Conservation (phyloP, 1,284 basidiomycete species). For the Anthracocystis setariae region DNA sequence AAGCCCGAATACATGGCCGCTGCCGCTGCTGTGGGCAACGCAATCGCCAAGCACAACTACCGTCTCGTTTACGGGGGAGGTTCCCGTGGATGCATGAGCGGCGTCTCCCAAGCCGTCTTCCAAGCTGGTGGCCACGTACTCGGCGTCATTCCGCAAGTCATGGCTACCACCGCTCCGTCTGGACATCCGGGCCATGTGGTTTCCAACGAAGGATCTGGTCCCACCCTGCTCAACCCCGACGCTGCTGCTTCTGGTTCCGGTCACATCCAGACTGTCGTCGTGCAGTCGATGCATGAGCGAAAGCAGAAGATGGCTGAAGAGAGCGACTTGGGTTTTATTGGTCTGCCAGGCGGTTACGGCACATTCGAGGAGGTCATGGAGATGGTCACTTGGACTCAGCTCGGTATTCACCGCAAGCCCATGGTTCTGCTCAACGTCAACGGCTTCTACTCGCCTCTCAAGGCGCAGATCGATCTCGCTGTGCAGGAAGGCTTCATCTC, state of each 20-base stretch:
- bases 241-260: slow-evolving; percentile 12
- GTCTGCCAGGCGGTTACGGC: slow-evolving; percentile 88
- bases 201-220: slow-evolving; percentile 56
- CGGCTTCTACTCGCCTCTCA: slow-evolving; percentile 82
- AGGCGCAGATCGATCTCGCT: slow-evolving; percentile 76
- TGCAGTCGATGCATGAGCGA: slow-evolving; percentile 89
- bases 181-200: slow-evolving; percentile 54
- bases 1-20: slow-evolving; percentile 56
- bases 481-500: slow-evolving; percentile 76
- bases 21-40: slow-evolving; percentile 76
- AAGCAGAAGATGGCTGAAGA: slow-evolving; percentile 87
- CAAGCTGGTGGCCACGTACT: slow-evolving; percentile 78
- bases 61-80: slow-evolving; percentile 89
- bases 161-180: slow-evolving; percentile 69
- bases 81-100: slow-evolving; percentile 84
- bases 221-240: slow-evolving; percentile 61
- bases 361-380: slow-evolving; percentile 92
- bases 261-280: slow-evolving; percentile 66
- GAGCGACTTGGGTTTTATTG: slow-evolving; percentile 79
- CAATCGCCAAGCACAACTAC: slow-evolving; percentile 75
- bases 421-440: slow-evolving; percentile 84
- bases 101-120: slow-evolving; percentile 78
- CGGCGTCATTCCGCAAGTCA: slow-evolving; percentile 83
- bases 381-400: slow-evolving; percentile 88
- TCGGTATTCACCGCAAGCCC: slow-evolving; percentile 88